Conservation (phyloP, 495 filamentous ascomycete species). For the Penicillium robsamsonii region DNA sequence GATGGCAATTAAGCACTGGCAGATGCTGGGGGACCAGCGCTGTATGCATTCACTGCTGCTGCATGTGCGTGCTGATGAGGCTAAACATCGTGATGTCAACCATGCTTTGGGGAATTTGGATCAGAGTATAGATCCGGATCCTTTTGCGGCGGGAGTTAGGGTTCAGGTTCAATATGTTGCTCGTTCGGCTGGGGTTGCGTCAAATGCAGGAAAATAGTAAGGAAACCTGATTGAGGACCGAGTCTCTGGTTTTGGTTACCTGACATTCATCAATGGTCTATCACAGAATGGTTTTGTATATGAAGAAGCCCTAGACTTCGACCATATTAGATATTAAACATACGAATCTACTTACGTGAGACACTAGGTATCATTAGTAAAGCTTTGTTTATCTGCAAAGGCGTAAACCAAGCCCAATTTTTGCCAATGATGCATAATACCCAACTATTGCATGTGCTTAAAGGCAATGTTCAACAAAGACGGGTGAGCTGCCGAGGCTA, state of each 20-base stretch:
- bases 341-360: background rate
- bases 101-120: slow-evolving; percentile 84
- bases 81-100: slow-evolving; percentile 91
- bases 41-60: slow-evolving; percentile 80
- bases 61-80: slow-evolving; percentile 88
- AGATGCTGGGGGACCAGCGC: slow-evolving; percentile 76
- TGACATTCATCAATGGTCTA: background rate
- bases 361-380: background rate
- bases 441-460: background rate
- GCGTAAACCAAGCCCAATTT: background rate
- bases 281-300: background rate
- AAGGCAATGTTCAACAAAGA: background rate
- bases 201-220: background rate
- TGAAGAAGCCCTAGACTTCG: background rate
- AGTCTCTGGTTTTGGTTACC: background rate
- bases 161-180: slow-evolving; percentile 28
- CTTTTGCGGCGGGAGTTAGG: slow-evolving; percentile 76
- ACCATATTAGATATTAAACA: background rate
- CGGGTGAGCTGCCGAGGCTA: background rate
- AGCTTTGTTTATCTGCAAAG: background rate
- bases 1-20: slow-evolving; percentile 83
- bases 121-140: slow-evolving; percentile 81
- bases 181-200: background rate
- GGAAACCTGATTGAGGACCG: background rate
- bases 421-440: background rate